Evolutionary conservation across 257 asterid species (phyloP).

Genomic region (Henckelia pumila): DNA sequence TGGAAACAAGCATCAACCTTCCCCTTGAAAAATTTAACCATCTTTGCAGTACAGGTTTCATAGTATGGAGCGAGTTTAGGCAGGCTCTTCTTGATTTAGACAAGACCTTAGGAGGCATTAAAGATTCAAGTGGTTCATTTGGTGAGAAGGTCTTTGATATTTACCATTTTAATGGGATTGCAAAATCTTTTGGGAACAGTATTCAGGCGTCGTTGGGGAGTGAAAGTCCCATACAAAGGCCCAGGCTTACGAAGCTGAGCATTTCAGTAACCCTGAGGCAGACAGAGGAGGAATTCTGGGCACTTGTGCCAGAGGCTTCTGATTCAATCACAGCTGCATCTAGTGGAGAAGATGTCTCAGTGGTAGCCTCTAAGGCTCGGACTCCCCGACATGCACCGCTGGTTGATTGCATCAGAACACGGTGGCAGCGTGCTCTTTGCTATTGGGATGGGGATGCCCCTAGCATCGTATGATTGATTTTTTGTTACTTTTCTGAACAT

Average conservation of each 20-base stretch:
- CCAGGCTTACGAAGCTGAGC: slow-evolving; percentile 70
- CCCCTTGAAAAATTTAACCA: slow-evolving; percentile 68
- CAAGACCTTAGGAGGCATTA: slow-evolving; percentile 78
- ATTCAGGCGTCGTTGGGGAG: slow-evolving; percentile 40
- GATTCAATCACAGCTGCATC: slow-evolving; percentile 31
- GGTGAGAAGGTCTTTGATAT: slow-evolving; percentile 71
- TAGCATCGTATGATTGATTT: slow-evolving; percentile 53
- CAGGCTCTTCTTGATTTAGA: slow-evolving; percentile 79
- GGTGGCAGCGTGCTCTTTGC: slow-evolving; percentile 84
- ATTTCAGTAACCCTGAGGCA: slow-evolving; percentile 93
- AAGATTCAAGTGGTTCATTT: slow-evolving; percentile 70
- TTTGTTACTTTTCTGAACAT: too few species aligned
- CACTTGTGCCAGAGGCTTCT: slow-evolving; percentile 35
- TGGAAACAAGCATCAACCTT: slow-evolving; percentile 56
- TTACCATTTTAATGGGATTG: slow-evolving; percentile 93
- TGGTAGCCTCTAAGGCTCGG: slow-evolving; percentile 58
- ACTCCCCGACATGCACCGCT: slow-evolving; percentile 78
- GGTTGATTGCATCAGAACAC: slow-evolving; percentile 88
- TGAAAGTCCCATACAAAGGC: slow-evolving; percentile 65
- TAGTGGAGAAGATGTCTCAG: slow-evolving; percentile 28
- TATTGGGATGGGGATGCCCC: slow-evolving; percentile 96
- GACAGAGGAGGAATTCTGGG: slow-evolving; percentile 81
- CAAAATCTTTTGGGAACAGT: slow-evolving; percentile 63
- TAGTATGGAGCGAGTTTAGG: slow-evolving; percentile 97
- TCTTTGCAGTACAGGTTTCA: slow-evolving; percentile 58